Evolutionary conservation across 805 yeast genomes (phyloP).

Genomic region (Isabelozyma rhagii): DNA sequence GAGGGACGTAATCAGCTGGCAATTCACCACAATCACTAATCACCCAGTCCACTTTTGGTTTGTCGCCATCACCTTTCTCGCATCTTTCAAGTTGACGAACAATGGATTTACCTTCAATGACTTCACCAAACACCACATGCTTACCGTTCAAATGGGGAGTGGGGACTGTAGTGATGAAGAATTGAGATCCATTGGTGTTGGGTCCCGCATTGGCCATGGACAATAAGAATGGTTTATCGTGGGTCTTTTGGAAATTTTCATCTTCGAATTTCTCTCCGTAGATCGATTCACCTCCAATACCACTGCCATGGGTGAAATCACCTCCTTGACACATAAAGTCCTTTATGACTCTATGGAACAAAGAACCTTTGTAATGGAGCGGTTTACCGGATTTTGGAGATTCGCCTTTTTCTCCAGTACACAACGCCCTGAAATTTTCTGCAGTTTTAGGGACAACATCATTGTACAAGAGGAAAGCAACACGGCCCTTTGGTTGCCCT

Average conservation of each 20-base stretch:
- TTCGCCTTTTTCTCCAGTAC: conserved; percentile 82
- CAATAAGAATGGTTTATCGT: conserved; percentile 80
- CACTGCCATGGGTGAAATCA: conserved; percentile 51
- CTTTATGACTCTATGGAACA: conserved; percentile 89
- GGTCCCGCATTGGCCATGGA: conserved; percentile 98
- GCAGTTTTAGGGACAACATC: conserved; percentile 85
- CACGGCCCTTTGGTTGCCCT: conserved; percentile 66
- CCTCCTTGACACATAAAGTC: conserved; percentile 95
- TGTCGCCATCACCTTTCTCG: conserved; percentile 63
- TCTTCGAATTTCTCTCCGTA: conserved; percentile 70
- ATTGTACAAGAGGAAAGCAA: conserved; percentile 68
- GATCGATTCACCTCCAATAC: conserved; percentile 44
- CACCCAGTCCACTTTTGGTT: conserved; percentile 66
- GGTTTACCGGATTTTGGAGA: conserved; percentile 59
- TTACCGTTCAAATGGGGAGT: conserved; percentile 95
- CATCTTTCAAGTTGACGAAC: conserved; percentile 75
- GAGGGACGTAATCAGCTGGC: conserved; percentile 55
- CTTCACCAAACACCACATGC: conserved; percentile 95
- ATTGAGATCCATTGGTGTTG: conserved; percentile 93
- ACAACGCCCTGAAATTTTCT: conserved; percentile 83
- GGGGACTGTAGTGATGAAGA: conserved; percentile 86
- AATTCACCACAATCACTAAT: conserved; percentile 79
- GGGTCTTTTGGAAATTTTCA: conserved; percentile 75
- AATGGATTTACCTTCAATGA: conserved; percentile 73
- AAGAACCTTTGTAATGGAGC: conserved; percentile 73